A percentile compares a stretch with the other conserved stretches of the same genome.
These are phyloP conservation scores for Erodium moschatum DNA, from an alignment of 441 rosid species.

Conservation along the genomic window DNA sequence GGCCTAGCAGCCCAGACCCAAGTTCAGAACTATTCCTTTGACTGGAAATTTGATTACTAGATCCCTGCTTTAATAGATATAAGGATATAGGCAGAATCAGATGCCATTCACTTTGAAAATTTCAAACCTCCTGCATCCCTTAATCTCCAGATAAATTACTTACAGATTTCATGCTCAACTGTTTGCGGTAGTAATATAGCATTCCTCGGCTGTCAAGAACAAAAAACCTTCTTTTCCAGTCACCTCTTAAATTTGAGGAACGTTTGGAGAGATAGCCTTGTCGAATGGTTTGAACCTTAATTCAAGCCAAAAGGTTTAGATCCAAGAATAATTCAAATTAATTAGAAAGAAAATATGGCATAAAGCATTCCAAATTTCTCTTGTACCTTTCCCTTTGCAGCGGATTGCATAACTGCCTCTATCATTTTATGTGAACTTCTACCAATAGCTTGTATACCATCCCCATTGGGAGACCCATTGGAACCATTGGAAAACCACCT, in stretches of 20 bases:
- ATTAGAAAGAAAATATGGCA: slow-evolving; percentile 7
- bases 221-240: slow-evolving; percentile 98
- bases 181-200: slow-evolving; percentile 94
- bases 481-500: slow-evolving; percentile 77
- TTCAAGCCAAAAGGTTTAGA: slow-evolving; percentile 18
- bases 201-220: slow-evolving; percentile 98
- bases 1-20: slow-evolving; percentile 90
- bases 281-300: slow-evolving; percentile 93
- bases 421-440: slow-evolving; percentile 99
- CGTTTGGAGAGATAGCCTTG: slow-evolving; percentile 98
- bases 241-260: slow-evolving; percentile 90
- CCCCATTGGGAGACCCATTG: slow-evolving; percentile 93
- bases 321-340: background rate
- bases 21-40: slow-evolving; percentile 93
- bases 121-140: slow-evolving; percentile 9
- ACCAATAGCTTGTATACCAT: slow-evolving; percentile 95
- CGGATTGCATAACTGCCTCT: slow-evolving; percentile 98
- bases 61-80: slow-evolving; percentile 35
- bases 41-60: slow-evolving; percentile 68
- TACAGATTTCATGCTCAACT: slow-evolving; percentile 65
- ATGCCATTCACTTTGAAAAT: slow-evolving; percentile 10
- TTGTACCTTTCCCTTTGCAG: slow-evolving; percentile 89
- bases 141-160: slow-evolving; percentile 28
- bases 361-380: slow-evolving; percentile 16
- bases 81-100: slow-evolving; percentile 13